Conservation (phyloP, 306 rosid genomes). For the Canavalia ensiformis region DNA sequence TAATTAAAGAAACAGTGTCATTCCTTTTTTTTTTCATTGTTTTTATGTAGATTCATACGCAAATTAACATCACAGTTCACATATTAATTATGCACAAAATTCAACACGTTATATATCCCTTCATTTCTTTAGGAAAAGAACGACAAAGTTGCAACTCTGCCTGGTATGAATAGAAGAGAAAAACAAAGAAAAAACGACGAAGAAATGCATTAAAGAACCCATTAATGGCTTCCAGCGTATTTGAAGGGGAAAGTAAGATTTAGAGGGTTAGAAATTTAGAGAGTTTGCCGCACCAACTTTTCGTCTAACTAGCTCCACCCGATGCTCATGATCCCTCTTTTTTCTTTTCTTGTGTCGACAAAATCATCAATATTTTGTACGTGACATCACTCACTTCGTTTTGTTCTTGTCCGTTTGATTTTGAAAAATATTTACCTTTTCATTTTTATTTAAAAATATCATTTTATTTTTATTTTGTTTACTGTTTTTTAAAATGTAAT, state of each 20-base stretch:
- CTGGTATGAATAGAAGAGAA: background rate
- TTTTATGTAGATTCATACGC: background rate
- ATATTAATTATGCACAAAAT: background rate
- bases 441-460: no score
- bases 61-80: background rate
- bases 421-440: no score
- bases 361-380: constrained; percentile 10
- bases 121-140: background rate
- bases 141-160: background rate
- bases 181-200: constrained; percentile 58
- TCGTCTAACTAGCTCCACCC: constrained; percentile 47
- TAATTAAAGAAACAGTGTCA: background rate
- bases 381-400: constrained; percentile 36
- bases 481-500: no score
- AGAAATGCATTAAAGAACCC: constrained; percentile 38
- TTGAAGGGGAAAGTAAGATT: background rate
- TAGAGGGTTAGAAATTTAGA: constrained; percentile 48
- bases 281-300: constrained; percentile 61
- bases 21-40: background rate
- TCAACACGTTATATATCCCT: background rate
- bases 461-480: no score
- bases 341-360: constrained; percentile 36
- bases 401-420: background rate
- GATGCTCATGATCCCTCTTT: constrained; percentile 52
- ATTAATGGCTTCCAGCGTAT: constrained; percentile 51